Conservation (phyloP, 371 early-diverging fungal genomes). For the Mucor irregularis region DNA sequence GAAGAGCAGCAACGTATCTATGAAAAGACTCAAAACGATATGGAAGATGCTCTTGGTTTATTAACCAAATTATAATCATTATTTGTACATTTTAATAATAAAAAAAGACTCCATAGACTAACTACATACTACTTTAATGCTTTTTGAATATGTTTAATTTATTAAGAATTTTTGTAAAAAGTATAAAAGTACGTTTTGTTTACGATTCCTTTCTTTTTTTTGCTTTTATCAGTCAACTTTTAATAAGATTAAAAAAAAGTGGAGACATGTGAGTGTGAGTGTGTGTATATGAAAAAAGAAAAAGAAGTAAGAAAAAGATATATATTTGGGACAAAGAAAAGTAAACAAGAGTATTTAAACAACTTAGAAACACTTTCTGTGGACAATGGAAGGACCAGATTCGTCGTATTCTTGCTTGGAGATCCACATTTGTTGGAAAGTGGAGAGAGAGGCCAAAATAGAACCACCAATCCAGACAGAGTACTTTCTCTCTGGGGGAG, state of each 20-base stretch:
- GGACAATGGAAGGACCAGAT: conserved; percentile 95
- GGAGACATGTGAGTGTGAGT: no score
- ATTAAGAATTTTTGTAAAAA: no score
- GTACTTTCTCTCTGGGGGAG: conserved; percentile 99
- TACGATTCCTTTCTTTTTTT: no score
- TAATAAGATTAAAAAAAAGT: no score
- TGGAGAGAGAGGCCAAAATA: conserved; percentile 98
- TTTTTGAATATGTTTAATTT: no score
- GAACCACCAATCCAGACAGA: conserved; percentile 99
- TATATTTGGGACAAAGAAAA: conserved; percentile 2
- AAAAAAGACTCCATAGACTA: no score
- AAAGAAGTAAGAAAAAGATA: conserved; percentile 3
- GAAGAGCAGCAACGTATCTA: conserved; percentile 41
- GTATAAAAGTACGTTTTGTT: no score
- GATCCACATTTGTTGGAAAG: conserved; percentile 99
- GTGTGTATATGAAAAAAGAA: no score
- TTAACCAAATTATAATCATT: conserved; percentile 42
- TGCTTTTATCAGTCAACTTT: no score
- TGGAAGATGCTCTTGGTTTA: conserved; percentile 45
- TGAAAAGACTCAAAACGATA: conserved; percentile 46
- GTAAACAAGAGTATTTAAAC: background rate
- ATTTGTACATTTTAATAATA: no score
- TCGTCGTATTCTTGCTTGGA: conserved; percentile 98
- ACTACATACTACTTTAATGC: no score
- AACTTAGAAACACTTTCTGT: conserved; percentile 97